Percentiles rank a stretch among this genome's conserved stretches.
Conservation (phyloP, 2,329 filamentous ascomycete genomes). For the Penicillium thymicola region DNA sequence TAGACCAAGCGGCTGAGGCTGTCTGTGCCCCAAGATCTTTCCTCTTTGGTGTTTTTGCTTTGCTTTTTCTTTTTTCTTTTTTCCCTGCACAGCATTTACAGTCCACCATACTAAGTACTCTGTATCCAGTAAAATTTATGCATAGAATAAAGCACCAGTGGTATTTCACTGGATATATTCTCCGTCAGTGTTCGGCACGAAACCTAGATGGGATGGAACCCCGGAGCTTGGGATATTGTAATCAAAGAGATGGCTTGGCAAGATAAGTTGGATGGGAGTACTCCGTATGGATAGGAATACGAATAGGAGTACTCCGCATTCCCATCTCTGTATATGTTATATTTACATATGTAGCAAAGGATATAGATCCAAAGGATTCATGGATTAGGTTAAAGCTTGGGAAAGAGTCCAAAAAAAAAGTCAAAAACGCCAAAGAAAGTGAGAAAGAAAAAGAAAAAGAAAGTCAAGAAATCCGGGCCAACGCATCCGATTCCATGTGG, state of each 20-base stretch:
- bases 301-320: no score
- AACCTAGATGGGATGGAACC: neutral
- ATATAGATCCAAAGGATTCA: neutral
- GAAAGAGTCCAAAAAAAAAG: no score
- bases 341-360: neutral
- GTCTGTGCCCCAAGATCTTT: neutral
- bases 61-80: neutral
- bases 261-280: neutral
- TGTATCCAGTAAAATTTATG: neutral
- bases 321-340: no score
- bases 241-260: neutral
- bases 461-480: conserved; percentile 10
- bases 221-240: neutral
- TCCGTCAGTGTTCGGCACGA: neutral
- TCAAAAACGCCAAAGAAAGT: neutral
- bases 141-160: neutral
- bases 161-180: conserved; percentile 6
- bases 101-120: neutral
- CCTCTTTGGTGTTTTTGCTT: neutral
- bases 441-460: neutral
- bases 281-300: no score
- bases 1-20: conserved; percentile 1
- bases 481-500: conserved; percentile 25
- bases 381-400: conserved; percentile 10
- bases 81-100: conserved; percentile 1